Base-by-base conservation (phyloP, 257 asterid genomes). In the Anisodus tanguticus region DNA sequence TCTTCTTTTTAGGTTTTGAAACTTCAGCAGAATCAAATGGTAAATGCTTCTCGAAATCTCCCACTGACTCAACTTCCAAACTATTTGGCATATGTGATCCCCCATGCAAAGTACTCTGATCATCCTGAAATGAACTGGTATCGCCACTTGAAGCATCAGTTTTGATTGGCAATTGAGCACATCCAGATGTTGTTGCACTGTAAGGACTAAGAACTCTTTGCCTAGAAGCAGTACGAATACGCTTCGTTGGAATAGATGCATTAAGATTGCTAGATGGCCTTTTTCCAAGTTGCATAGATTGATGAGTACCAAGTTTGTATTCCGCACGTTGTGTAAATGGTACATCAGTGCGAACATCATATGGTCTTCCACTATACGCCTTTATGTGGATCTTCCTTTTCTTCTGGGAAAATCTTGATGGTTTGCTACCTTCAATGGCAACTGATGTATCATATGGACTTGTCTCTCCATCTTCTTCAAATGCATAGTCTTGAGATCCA, bases 101-200 rank as follows among this genome's bases (percentile, higher is more conserved):
- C 86, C 94, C 97, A 84, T 86, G 95, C 85, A 89, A 86, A 72
- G 93, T 91, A 89, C 92, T 93, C 85, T 89, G 98, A 86, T 94
- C 99, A 88, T 95, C 99, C 91, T 93, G 99, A 88, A 89, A 94
- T 71, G 99, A 95, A 90, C 90, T 90, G 66, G 95, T 94, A 89
- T 97, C 99, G 79, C 97, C 95, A 86, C 98, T 95, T 85, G 99
- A 95, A 90, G 95, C 97, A 91, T 94, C 97, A 60, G 94, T 86
- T 90, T 92, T 97, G 87, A 83, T 87, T 82, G 97, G 95, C 82
- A 89, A 63, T 90, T 88, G 99, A 88, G 89, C 82, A 86, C 89
- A 88, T 81, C 92, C 97, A 87, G 95, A 88, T 78, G 92, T 88
- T 84, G 97, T 98, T n/a, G 92, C 95, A 85, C 86, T 88, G 80